These are phyloP conservation scores for Colletotrichum nymphaeae DNA, from an alignment of 2,329 filamentous ascomycete species.

Conservation along the genomic window DNA sequence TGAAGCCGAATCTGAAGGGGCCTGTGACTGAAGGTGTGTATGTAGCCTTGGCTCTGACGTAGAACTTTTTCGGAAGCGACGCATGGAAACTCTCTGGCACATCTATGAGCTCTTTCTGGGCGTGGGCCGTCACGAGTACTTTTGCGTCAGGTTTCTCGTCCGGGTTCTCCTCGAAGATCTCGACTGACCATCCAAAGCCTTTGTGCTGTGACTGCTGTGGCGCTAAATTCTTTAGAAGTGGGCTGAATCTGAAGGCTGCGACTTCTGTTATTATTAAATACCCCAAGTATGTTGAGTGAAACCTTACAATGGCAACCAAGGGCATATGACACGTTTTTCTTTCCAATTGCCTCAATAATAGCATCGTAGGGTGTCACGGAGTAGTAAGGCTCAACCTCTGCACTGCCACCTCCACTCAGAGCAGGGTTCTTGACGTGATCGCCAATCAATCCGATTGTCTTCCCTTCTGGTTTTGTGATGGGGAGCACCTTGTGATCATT, in stretches of 20 bases:
- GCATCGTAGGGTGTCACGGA: slow-evolving; percentile 79
- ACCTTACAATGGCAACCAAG: slow-evolving; percentile 66
- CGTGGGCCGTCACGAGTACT: slow-evolving; percentile 11
- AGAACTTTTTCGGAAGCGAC: slow-evolving; percentile 30
- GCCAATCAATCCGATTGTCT: slow-evolving; percentile 43
- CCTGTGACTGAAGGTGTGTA: slow-evolving; percentile 17
- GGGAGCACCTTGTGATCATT: slow-evolving; percentile 75
- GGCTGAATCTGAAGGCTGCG: slow-evolving; percentile 34
- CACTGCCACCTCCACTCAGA: slow-evolving; percentile 69
- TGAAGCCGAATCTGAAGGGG: slow-evolving; percentile 31
- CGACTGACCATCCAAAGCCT: slow-evolving; percentile 32
- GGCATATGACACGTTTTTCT: slow-evolving; percentile 56
- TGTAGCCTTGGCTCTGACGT: slow-evolving; percentile 27
- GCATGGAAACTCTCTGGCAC: slow-evolving; percentile 33
- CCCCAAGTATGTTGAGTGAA: rapidly evolving
- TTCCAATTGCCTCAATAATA: slow-evolving; percentile 58
- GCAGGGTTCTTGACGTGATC: slow-evolving; percentile 40
- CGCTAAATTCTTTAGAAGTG: slow-evolving; percentile 20
- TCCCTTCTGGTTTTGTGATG: slow-evolving; percentile 66
- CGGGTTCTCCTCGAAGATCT: slow-evolving; percentile 32
- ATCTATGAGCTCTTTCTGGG: slow-evolving; percentile 35
- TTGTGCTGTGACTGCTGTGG: neutral
- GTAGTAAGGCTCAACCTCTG: slow-evolving; percentile 69
- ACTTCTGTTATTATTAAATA: neutral
- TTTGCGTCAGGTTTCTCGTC: slow-evolving; percentile 9